Evolutionary conservation across 2,329 filamentous ascomycete genomes (phyloP).

Genomic region (Colletotrichum graminicola): DNA sequence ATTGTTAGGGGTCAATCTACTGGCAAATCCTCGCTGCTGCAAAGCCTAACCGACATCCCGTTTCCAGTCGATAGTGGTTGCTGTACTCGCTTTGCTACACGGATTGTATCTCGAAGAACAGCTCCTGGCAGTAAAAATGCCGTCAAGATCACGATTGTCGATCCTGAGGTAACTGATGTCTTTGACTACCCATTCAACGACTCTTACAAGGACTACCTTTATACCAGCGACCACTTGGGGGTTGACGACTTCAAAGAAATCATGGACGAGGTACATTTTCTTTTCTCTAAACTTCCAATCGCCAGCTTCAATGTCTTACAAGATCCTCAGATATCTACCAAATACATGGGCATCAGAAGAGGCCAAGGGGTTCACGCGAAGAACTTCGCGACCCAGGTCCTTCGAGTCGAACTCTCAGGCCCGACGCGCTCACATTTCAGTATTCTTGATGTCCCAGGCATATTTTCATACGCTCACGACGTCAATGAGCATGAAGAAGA

Average conservation of each 20-base stretch:
- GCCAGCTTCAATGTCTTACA: neutral
- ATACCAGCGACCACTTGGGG: slow-evolving; percentile 45
- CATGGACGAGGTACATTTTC: slow-evolving; percentile 48
- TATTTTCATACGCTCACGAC: slow-evolving; percentile 45
- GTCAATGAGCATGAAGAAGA: slow-evolving; percentile 49
- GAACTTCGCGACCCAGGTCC: slow-evolving; percentile 54
- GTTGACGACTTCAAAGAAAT: slow-evolving; percentile 48
- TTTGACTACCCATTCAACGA: slow-evolving; percentile 43
- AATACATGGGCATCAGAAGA: slow-evolving; percentile 49
- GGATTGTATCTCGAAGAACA: slow-evolving; percentile 53
- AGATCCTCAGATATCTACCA: slow-evolving; percentile 45
- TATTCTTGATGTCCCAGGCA: slow-evolving; percentile 54
- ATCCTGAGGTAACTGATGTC: slow-evolving; percentile 44
- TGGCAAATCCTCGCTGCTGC: slow-evolving; percentile 54
- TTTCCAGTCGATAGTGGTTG: slow-evolving; percentile 50
- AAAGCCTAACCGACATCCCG: slow-evolving; percentile 53
- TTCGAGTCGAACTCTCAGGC: slow-evolving; percentile 54
- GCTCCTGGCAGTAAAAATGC: slow-evolving; percentile 46
- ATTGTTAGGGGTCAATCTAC: slow-evolving; percentile 54
- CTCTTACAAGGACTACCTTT: slow-evolving; percentile 44
- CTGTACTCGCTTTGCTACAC: slow-evolving; percentile 55
- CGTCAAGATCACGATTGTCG: slow-evolving; percentile 50
- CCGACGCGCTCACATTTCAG: slow-evolving; percentile 53
- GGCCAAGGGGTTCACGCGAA: slow-evolving; percentile 45
- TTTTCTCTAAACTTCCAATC: neutral